These are phyloP conservation scores for Pseudogymnoascus sp. DNA, from an alignment of 2,329 filamentous ascomycete genomes.

Conservation along the genomic window DNA sequence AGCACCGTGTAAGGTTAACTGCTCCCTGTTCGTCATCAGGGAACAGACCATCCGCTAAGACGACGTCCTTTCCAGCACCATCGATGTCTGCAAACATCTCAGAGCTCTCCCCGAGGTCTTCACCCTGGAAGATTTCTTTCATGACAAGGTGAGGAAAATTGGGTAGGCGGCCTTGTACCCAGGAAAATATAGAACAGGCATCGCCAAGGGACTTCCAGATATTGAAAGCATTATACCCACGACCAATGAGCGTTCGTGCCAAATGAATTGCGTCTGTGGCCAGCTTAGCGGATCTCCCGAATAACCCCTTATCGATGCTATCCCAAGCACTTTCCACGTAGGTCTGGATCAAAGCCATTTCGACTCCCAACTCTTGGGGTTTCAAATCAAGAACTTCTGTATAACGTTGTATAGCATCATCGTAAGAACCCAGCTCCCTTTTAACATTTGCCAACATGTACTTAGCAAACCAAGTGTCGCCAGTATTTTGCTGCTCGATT, in stretches of 20 bases:
- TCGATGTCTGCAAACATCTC: conserved; percentile 62
- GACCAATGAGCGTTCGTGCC: conserved; percentile 48
- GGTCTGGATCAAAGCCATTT: conserved; percentile 80
- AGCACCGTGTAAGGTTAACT: conserved; percentile 44
- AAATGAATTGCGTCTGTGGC: conserved; percentile 61
- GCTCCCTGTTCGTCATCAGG: conserved; percentile 25
- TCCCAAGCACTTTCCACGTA: conserved; percentile 73
- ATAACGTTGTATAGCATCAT: conserved; percentile 73
- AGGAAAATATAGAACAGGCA: conserved; percentile 76
- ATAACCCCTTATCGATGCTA: conserved; percentile 73
- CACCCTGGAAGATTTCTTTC: conserved; percentile 47
- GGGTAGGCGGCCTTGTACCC: conserved; percentile 57
- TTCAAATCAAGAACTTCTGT: conserved; percentile 59
- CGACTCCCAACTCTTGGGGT: conserved; percentile 73
- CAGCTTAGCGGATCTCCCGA: conserved; percentile 69
- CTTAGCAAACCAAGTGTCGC: conserved; percentile 86
- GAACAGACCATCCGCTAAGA: conserved; percentile 27
- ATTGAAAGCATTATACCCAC: conserved; percentile 70
- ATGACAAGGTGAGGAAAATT: conserved; percentile 55
- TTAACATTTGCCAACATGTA: conserved; percentile 96
- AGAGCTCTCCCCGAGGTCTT: conserved; percentile 45
- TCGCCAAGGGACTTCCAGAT: conserved; percentile 91
- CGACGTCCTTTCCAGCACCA: conserved; percentile 39
- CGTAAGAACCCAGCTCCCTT: conserved; percentile 82
- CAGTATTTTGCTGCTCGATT: conserved; percentile 42